These are phyloP conservation scores for Solanum etuberosum DNA, from an alignment of 257 asterid genomes.

Conservation along the genomic window DNA sequence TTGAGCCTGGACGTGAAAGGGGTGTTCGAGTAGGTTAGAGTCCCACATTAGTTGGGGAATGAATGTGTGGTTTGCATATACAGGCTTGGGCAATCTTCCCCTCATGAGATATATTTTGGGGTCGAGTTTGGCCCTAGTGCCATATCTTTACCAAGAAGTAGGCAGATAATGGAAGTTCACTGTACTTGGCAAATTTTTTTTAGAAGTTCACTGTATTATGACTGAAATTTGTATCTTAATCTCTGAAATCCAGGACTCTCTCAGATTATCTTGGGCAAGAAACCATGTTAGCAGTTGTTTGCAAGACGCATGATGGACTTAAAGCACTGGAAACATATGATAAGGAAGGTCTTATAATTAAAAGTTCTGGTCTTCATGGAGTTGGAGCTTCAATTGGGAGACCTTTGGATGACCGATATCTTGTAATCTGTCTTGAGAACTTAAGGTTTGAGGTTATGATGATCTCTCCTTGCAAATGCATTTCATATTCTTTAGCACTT, in stretches of 20 bases:
- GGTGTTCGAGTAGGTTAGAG: neutral
- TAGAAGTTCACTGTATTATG: neutral
- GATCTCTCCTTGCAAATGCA: neutral
- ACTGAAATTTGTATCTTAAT: slow-evolving; percentile 12
- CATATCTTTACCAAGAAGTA: neutral
- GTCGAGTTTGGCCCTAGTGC: neutral
- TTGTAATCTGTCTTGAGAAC: slow-evolving; percentile 58
- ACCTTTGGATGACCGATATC: slow-evolving; percentile 42
- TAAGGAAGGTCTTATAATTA: slow-evolving; percentile 32
- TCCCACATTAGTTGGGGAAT: neutral
- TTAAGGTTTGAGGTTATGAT: slow-evolving; percentile 32
- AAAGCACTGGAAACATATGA: slow-evolving; percentile 52
- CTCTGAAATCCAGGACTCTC: slow-evolving; percentile 43
- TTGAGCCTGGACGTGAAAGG: no score
- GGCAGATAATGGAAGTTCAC: neutral
- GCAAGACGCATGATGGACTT: slow-evolving; percentile 53
- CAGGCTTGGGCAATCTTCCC: neutral
- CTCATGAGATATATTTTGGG: neutral
- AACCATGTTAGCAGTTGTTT: slow-evolving; percentile 70
- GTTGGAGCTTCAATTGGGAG: slow-evolving; percentile 39
- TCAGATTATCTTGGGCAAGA: slow-evolving; percentile 63
- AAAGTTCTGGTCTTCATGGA: slow-evolving; percentile 44
- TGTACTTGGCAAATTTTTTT: neutral
- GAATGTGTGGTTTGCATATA: neutral
- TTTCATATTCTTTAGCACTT: neutral